Evolutionary conservation across 176 grass and related monocot genomes (phyloP).

Genomic region (Alloteropsis semialata): DNA sequence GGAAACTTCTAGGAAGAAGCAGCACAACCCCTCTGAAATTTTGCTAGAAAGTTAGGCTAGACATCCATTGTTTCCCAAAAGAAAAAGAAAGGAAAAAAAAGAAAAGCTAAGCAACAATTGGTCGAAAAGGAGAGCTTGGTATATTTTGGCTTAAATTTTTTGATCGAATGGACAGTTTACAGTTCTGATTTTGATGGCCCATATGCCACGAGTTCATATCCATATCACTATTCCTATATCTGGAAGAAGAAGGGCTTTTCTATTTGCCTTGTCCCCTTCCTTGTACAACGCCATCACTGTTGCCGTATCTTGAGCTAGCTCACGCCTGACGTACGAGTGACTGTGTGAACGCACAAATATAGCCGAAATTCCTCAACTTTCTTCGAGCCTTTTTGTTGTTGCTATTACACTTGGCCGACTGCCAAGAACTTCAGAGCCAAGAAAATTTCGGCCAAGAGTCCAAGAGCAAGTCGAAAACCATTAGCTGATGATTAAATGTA

Average conservation of each 20-base stretch:
- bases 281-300: not conserved
- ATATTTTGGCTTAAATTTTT: too few species aligned
- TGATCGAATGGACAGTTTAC: too few species aligned
- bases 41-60: not conserved
- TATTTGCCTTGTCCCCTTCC: too few species aligned
- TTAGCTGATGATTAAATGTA: not conserved
- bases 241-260: too few species aligned
- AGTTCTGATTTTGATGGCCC: too few species aligned
- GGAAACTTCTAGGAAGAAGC: not conserved
- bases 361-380: not conserved
- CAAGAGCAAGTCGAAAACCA: constrained; percentile 24
- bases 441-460: not conserved
- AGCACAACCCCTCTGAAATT: not conserved
- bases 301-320: not conserved
- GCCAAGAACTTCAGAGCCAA: not conserved
- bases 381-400: not conserved
- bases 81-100: too few species aligned
- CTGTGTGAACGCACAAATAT: not conserved
- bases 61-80: not conserved
- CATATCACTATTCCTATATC: too few species aligned
- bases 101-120: too few species aligned
- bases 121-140: too few species aligned
- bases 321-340: not conserved
- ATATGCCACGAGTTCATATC: not conserved
- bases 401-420: not conserved